These are phyloP conservation scores for Beauveria sp. DNA, from an alignment of 2,329 filamentous ascomycete genomes.

Conservation along the genomic window DNA sequence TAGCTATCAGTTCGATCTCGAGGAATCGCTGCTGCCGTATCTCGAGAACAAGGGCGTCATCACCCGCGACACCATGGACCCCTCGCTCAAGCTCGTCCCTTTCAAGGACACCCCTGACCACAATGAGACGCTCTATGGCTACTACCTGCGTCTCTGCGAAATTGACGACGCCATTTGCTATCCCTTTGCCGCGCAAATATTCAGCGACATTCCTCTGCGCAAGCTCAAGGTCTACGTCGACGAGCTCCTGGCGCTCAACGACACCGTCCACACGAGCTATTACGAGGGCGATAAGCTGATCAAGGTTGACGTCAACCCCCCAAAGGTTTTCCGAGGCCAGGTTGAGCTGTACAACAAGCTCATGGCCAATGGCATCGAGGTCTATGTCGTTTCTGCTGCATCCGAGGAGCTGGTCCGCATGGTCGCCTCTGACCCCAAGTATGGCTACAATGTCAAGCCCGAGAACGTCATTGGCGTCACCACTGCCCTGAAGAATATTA, in stretches of 20 bases:
- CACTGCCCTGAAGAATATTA: constrained; percentile 26
- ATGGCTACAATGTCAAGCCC: constrained; percentile 37
- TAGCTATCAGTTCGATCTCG: constrained; percentile 33
- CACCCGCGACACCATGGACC: constrained; percentile 33
- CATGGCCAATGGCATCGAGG: constrained; percentile 34
- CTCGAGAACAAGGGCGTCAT: constrained; percentile 34
- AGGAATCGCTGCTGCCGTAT: constrained; percentile 35
- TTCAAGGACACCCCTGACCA: constrained; percentile 32
- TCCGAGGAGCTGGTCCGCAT: constrained; percentile 39
- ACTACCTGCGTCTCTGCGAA: constrained; percentile 36
- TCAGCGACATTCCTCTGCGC: constrained; percentile 33
- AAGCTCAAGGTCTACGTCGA: constrained; percentile 40
- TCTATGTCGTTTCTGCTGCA: constrained; percentile 35
- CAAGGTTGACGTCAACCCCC: constrained; percentile 23
- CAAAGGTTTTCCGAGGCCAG: constrained; percentile 32
- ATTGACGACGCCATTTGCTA: constrained; percentile 35
- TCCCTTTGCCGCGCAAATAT: constrained; percentile 35
- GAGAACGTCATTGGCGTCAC: constrained; percentile 38
- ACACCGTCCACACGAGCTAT: constrained; percentile 28
- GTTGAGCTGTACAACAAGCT: constrained; percentile 36
- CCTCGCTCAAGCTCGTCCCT: constrained; percentile 31
- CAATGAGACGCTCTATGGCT: constrained; percentile 36
- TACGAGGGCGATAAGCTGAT: constrained; percentile 26
- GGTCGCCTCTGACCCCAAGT: constrained; percentile 36
- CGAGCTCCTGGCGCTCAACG: constrained; percentile 36